phyloP scores from a whole-genome alignment of 2,329 filamentous ascomycete genomes.

The Stagonosporopsis vannaccii region DNA sequence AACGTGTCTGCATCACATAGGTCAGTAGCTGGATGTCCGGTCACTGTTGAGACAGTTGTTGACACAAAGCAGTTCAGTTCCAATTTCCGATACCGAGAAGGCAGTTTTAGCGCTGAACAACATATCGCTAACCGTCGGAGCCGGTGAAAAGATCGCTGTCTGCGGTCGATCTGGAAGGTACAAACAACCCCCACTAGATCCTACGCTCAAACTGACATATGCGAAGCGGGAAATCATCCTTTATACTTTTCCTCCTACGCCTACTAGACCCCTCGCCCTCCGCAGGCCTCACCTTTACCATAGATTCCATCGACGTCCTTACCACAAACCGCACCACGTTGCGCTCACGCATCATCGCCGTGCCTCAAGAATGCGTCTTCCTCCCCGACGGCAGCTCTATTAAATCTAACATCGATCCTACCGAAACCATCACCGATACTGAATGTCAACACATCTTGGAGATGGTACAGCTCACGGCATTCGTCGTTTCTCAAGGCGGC shows the following conservation, averaged over 20 bases:
- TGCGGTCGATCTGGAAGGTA: constrained; percentile 26
- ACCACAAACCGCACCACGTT: neutral
- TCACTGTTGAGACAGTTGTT: neutral
- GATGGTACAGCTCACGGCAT: constrained; percentile 51
- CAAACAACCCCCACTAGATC: neutral
- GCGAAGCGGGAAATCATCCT: constrained; percentile 1
- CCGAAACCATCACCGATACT: constrained; percentile 12
- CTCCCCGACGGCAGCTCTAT: constrained; percentile 11
- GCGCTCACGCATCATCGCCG: constrained; percentile 16
- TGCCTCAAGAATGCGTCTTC: constrained; percentile 23
- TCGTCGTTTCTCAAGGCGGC: constrained; percentile 31
- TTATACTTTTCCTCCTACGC: neutral
- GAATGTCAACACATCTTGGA: constrained; percentile 31
- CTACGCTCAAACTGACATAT: neutral
- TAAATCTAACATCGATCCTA: constrained; percentile 7
- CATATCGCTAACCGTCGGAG: neutral
- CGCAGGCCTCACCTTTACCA: neutral
- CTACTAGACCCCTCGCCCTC: neutral
- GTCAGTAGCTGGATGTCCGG: neutral
- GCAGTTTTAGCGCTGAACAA: neutral
- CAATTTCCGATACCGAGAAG: neutral
- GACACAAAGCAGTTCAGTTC: neutral
- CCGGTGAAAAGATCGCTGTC: constrained; percentile 32
- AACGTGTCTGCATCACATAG: constrained; percentile 1
- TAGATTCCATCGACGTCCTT: constrained; percentile 1